phyloP scores from a whole-genome alignment of 495 filamentous ascomycete species.

The Hypoxylon lienhwacheense region DNA sequence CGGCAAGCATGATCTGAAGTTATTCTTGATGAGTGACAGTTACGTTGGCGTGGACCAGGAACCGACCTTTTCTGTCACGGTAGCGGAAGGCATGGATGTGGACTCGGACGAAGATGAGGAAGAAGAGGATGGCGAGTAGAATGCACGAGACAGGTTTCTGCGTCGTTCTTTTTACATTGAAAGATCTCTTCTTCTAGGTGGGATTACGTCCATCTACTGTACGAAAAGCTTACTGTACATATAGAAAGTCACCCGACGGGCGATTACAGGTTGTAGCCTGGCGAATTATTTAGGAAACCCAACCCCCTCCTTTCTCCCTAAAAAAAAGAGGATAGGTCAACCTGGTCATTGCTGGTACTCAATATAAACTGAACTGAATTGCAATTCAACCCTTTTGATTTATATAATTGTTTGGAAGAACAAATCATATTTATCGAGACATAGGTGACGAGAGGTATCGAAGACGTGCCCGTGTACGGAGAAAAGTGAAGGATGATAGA shows the following conservation, averaged over 20 bases:
- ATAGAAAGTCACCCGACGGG: constrained; percentile 25
- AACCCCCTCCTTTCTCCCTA: too few relatives aligned
- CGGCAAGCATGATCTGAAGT: constrained; percentile 83
- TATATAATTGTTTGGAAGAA: too few relatives aligned
- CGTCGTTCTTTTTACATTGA: constrained; percentile 1
- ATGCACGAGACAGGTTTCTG: constrained; percentile 2
- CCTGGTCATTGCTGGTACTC: too few relatives aligned
- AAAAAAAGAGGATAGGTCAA: constrained; percentile 17
- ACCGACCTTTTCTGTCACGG: constrained; percentile 80
- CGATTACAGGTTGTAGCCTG: constrained; percentile 10
- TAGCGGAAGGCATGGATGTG: constrained; percentile 92
- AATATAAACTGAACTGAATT: too few relatives aligned
- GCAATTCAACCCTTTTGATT: too few relatives aligned
- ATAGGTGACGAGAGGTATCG: too few relatives aligned
- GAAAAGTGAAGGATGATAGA: too few relatives aligned
- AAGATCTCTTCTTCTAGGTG: constrained; percentile 18
- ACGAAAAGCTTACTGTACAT: constrained; percentile 41
- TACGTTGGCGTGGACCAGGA: constrained; percentile 98
- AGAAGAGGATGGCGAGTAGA: constrained; percentile 58
- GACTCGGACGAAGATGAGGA: constrained; percentile 85
- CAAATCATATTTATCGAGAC: too few relatives aligned
- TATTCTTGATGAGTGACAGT: constrained; percentile 96
- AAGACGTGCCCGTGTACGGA: too few relatives aligned
- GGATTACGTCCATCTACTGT: constrained; percentile 18
- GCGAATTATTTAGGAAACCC: constrained; percentile 24